phyloP scores from a whole-genome alignment of 257 asterid genomes.

The Salvia rosmarinus region DNA sequence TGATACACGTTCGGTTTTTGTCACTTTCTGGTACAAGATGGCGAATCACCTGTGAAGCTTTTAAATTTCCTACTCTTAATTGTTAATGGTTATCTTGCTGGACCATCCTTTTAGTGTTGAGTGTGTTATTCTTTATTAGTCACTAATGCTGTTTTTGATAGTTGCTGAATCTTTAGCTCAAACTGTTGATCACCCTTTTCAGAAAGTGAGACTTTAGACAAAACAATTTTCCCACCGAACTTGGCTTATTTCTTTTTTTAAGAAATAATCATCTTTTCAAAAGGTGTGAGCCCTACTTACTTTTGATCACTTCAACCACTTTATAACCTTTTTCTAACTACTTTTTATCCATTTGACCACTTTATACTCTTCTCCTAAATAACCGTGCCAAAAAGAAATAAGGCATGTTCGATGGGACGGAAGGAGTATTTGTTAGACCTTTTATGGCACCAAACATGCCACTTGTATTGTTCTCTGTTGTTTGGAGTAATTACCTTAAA shows the following conservation, averaged over 20 bases:
- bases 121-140: background rate
- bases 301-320: too few species aligned
- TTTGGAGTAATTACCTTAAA: slow-evolving; percentile 2
- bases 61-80: background rate
- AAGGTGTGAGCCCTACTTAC: too few species aligned
- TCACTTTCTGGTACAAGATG: too few species aligned
- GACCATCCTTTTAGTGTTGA: background rate
- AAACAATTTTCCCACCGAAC: too few species aligned
- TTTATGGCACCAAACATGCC: background rate
- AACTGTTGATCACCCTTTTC: background rate
- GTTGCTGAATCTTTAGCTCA: background rate
- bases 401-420: too few species aligned
- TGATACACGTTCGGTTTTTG: background rate
- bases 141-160: background rate
- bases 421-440: background rate
- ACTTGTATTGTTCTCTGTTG: background rate
- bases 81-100: background rate
- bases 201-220: too few species aligned
- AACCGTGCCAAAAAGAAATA: too few species aligned
- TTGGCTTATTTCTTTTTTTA: too few species aligned
- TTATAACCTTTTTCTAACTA: too few species aligned
- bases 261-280: too few species aligned
- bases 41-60: background rate
- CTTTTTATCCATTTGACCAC: too few species aligned
- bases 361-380: too few species aligned